Evolutionary conservation across 2,329 filamentous ascomycete genomes (phyloP).

Genomic region (Byssochlamys sp.): DNA sequence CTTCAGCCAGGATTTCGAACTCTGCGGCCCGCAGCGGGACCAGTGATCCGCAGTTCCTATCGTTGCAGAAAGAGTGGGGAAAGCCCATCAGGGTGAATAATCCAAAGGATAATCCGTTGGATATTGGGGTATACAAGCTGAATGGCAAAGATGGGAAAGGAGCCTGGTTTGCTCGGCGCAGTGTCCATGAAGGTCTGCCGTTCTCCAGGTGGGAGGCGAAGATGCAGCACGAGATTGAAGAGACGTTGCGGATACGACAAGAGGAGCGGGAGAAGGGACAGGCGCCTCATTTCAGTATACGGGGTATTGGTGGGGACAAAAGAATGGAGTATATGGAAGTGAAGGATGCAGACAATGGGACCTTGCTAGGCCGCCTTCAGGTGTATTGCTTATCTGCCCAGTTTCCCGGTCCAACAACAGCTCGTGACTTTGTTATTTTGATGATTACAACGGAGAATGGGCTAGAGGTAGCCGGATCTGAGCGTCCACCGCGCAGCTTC

Average conservation of each 20-base stretch:
- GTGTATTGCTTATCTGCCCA: constrained; percentile 81
- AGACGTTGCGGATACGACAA: constrained; percentile 62
- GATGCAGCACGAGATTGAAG: constrained; percentile 67
- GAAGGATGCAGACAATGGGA: constrained; percentile 15
- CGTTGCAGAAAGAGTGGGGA: constrained; percentile 70
- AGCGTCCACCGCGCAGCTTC: constrained; percentile 53
- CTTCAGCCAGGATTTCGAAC: constrained; percentile 44
- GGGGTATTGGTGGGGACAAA: constrained; percentile 76
- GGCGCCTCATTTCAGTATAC: constrained; percentile 64
- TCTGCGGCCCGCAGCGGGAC: constrained; percentile 43
- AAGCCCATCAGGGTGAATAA: constrained; percentile 59
- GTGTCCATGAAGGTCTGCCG: constrained; percentile 66
- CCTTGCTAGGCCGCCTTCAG: constrained; percentile 25
- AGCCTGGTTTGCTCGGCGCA: constrained; percentile 79
- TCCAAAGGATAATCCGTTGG: constrained; percentile 63
- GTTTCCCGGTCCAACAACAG: constrained; percentile 79
- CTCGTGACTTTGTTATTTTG: constrained; percentile 77
- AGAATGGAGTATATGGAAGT: constrained; percentile 56
- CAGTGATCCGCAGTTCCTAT: constrained; percentile 44
- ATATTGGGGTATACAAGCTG: constrained; percentile 71
- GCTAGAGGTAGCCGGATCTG: constrained; percentile 23
- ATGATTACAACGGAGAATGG: constrained; percentile 54
- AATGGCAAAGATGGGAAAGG: constrained; percentile 69
- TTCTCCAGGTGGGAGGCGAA: constrained; percentile 71
- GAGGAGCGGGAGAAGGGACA: constrained; percentile 56